Conservation (phyloP, 2,329 filamentous ascomycete species). For the Neopestalotiopsis clavispora region DNA sequence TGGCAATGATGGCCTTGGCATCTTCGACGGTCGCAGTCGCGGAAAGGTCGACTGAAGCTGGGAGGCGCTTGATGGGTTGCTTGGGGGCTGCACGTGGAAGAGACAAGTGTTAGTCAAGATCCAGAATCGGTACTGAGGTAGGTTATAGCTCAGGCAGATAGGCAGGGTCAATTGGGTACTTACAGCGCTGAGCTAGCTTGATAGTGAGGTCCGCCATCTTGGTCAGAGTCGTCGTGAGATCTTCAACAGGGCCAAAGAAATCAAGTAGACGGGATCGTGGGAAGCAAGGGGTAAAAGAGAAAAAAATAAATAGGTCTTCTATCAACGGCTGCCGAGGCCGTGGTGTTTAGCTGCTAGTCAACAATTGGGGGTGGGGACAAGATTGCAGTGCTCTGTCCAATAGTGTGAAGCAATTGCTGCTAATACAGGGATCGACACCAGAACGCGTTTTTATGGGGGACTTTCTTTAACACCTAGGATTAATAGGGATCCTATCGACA, state of each 20-base stretch:
- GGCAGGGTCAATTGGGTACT: neutral
- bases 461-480: neutral
- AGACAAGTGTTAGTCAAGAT: neutral
- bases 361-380: constrained; percentile 7
- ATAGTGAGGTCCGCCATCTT: constrained; percentile 19
- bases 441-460: constrained; percentile 1
- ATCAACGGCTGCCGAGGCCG: neutral
- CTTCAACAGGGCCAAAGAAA: neutral
- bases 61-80: constrained; percentile 60
- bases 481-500: neutral
- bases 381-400: neutral
- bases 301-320: neutral
- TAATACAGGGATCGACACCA: neutral
- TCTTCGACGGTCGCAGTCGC: constrained; percentile 62
- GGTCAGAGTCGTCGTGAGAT: neutral
- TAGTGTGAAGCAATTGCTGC: neutral
- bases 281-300: neutral
- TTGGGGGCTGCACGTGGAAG: constrained; percentile 43
- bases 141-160: neutral
- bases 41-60: constrained; percentile 53
- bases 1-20: constrained; percentile 61
- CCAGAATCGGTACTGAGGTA: neutral
- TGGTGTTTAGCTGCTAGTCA: constrained; percentile 2
- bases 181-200: constrained; percentile 30
- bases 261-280: neutral